Conservation (phyloP, 192 early-diverging fungal genomes). For the Umbelopsis isabellina region DNA sequence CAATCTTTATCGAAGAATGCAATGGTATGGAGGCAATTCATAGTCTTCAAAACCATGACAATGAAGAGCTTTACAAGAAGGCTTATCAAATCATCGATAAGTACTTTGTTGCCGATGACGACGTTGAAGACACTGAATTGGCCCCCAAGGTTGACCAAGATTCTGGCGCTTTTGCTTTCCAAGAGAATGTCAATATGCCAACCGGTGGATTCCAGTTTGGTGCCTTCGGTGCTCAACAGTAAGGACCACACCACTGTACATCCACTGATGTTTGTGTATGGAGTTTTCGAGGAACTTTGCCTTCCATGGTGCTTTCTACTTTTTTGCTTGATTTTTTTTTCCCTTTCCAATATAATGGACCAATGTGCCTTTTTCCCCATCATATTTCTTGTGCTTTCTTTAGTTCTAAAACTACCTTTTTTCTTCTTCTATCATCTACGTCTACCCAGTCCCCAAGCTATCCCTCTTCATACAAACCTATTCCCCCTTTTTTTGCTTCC, state of each 20-base stretch:
- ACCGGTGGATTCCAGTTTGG: constrained; percentile 87
- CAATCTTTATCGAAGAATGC: constrained; percentile 89
- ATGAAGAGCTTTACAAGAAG: constrained; percentile 96
- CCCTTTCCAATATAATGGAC: constrained; percentile 2
- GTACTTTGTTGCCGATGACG: constrained; percentile 91
- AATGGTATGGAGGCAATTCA: constrained; percentile 97
- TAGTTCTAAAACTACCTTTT: constrained; percentile 8
- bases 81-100: constrained; percentile 94
- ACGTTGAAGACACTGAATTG: constrained; percentile 73
- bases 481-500: constrained; percentile 19
- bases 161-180: constrained; percentile 83
- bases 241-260: neutral
- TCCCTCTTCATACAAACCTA: constrained; percentile 11
- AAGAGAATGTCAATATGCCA: constrained; percentile 65
- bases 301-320: constrained; percentile 12
- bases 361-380: constrained; percentile 7
- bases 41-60: constrained; percentile 92
- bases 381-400: constrained; percentile 13
- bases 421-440: neutral
- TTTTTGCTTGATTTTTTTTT: neutral
- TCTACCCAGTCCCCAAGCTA: constrained; percentile 5
- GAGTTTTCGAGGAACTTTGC: neutral
- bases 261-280: neutral
- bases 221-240: constrained; percentile 19
- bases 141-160: constrained; percentile 73